Conservation (phyloP, 2,329 filamentous ascomycete genomes). For the Periconia sp. region DNA sequence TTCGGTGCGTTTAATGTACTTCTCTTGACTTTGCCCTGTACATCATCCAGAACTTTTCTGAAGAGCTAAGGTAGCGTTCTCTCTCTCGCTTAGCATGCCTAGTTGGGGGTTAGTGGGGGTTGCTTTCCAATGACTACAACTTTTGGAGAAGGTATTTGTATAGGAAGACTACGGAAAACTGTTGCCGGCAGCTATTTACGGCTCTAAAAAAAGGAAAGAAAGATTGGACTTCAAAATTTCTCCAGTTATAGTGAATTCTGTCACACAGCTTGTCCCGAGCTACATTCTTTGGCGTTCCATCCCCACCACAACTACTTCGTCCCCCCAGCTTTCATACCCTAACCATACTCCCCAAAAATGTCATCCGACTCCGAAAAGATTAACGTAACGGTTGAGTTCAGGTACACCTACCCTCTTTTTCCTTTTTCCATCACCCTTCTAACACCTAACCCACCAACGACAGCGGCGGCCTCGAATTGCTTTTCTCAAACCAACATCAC, state of each 20-base stretch:
- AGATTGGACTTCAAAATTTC: constrained; percentile 46
- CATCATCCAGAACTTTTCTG: too few species aligned
- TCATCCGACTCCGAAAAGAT: not conserved
- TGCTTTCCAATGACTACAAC: not conserved
- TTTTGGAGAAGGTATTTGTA: too few species aligned
- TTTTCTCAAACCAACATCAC: constrained; percentile 81
- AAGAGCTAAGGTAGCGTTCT: too few species aligned
- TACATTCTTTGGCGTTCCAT: too few species aligned
- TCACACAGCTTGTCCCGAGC: too few species aligned
- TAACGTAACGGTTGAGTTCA: constrained; percentile 70
- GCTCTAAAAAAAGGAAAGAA: not conserved
- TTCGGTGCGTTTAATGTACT: constrained; percentile 22
- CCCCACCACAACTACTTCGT: too few species aligned
- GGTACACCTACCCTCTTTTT: constrained; percentile 49
- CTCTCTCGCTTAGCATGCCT: not conserved
- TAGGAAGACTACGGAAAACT: too few species aligned
- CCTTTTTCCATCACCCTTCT: constrained; percentile 1
- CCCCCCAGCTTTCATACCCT: not conserved
- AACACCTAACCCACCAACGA: constrained; percentile 14
- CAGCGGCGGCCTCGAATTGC: constrained; percentile 87
- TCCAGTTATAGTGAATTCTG: too few species aligned
- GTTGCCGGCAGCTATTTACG: too few species aligned
- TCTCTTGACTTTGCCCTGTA: too few species aligned
- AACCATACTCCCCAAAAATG: not conserved
- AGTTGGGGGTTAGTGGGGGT: not conserved